These are phyloP conservation scores for Myrmaecium sp. DNA, from an alignment of 2,329 filamentous ascomycete species.

Conservation along the genomic window DNA sequence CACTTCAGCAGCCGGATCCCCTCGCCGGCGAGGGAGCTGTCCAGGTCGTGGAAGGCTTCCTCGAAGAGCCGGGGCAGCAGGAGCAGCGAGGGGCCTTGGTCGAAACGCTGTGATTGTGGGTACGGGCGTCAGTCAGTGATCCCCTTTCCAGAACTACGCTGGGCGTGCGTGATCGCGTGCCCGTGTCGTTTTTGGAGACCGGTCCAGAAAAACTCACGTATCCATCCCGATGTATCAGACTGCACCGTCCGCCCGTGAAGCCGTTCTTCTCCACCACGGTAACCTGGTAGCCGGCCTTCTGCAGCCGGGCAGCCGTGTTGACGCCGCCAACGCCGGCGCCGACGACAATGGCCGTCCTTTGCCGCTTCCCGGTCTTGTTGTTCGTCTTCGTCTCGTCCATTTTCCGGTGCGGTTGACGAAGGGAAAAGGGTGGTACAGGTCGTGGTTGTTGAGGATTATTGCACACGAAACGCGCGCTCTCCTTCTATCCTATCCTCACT, in stretches of 20 bases:
- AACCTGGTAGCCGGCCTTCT: constrained; percentile 52
- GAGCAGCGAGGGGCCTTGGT: constrained; percentile 59
- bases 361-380: constrained; percentile 4
- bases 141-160: not conserved
- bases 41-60: constrained; percentile 52
- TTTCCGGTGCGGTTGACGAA: too few relatives aligned
- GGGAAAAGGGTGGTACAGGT: too few relatives aligned
- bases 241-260: constrained; percentile 57
- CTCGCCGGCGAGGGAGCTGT: constrained; percentile 46
- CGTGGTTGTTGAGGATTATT: too few relatives aligned
- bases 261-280: constrained; percentile 64
- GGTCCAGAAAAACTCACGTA: constrained; percentile 25
- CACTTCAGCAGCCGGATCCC: constrained; percentile 54
- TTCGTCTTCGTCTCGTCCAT: constrained; percentile 4
- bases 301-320: constrained; percentile 53
- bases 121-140: not conserved
- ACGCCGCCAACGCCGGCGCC: constrained; percentile 57
- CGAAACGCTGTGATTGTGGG: constrained; percentile 39
- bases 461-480: too few relatives aligned
- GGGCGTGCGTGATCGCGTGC: not conserved
- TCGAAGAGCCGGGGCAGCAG: constrained; percentile 55
- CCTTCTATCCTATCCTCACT: too few relatives aligned
- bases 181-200: not conserved
- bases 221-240: constrained; percentile 41
- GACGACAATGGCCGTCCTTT: constrained; percentile 36